Evolutionary conservation across 257 asterid genomes (phyloP).

Genomic region (Vinca minor): DNA sequence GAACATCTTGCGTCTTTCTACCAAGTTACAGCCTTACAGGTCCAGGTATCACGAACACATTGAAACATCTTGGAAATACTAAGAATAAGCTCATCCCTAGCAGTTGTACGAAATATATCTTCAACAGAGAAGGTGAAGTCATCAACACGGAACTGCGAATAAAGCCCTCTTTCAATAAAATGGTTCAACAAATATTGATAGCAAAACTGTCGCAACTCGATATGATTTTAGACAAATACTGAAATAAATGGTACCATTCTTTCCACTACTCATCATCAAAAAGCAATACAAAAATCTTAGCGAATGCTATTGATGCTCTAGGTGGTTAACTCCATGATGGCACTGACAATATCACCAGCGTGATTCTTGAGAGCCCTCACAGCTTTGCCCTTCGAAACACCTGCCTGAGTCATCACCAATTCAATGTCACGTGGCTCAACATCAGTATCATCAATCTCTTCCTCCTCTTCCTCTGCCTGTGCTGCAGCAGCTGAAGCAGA

Average conservation of each 20-base stretch:
- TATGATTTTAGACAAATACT: background rate
- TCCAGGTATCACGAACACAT: too few relatives aligned
- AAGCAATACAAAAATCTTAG: background rate
- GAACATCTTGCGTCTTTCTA: too few relatives aligned
- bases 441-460: conserved; percentile 63
- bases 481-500: conserved; percentile 32
- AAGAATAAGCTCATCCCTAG: too few relatives aligned
- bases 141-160: too few relatives aligned
- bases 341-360: conserved; percentile 79
- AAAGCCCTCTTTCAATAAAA: background rate
- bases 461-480: conserved; percentile 59
- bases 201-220: background rate
- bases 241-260: conserved; percentile 12
- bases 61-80: background rate
- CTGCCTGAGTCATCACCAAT: conserved; percentile 89
- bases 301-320: conserved; percentile 10
- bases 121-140: background rate
- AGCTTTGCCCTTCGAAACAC: conserved; percentile 67
- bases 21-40: too few relatives aligned
- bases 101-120: background rate
- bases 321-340: conserved; percentile 84
- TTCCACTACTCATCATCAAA: conserved; percentile 1
- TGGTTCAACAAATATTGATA: background rate
- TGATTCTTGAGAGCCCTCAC: conserved; percentile 75
- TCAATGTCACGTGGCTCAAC: conserved; percentile 75